Percentiles rank a stretch among this genome's conserved stretches.
phyloP scores from a whole-genome alignment of 495 filamentous ascomycete genomes.

The Penicillium parvum region DNA sequence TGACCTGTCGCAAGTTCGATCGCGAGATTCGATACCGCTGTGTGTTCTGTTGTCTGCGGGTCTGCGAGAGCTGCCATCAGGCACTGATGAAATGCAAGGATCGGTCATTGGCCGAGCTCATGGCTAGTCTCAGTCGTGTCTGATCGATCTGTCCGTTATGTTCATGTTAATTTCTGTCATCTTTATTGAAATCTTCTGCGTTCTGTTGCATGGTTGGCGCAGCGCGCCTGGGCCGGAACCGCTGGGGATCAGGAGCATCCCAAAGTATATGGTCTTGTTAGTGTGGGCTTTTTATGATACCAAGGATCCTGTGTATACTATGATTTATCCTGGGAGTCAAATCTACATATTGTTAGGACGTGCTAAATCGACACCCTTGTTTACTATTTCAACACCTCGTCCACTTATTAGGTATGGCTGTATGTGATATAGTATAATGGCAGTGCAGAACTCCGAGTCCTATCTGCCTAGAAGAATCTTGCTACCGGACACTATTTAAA shows the following conservation, averaged over 20 bases:
- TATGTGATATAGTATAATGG: too few relatives aligned
- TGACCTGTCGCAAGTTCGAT: slow-evolving; percentile 46
- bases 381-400: too few relatives aligned
- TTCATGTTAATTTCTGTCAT: slow-evolving; percentile 1
- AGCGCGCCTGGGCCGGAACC: slow-evolving; percentile 4
- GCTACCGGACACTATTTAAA: too few relatives aligned
- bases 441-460: too few relatives aligned
- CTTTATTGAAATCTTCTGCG: slow-evolving; percentile 1
- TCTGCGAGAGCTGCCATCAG: slow-evolving; percentile 41
- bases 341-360: slow-evolving; percentile 16
- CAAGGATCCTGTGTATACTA: slow-evolving; percentile 26
- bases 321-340: slow-evolving; percentile 10
- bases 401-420: too few relatives aligned
- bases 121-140: slow-evolving; percentile 15
- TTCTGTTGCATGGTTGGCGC: slow-evolving; percentile 14
- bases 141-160: background rate
- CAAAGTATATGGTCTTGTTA: slow-evolving; percentile 1
- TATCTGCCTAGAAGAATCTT: too few relatives aligned
- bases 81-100: slow-evolving; percentile 33
- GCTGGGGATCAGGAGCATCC: background rate
- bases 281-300: slow-evolving; percentile 22
- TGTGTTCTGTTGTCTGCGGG: slow-evolving; percentile 46
- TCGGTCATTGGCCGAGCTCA: slow-evolving; percentile 34
- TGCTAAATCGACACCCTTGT: too few relatives aligned
- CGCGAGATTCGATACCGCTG: slow-evolving; percentile 43